These are phyloP conservation scores for Phellopilus nigrolimitatus DNA, from an alignment of 1,284 basidiomycete genomes.

Conservation along the genomic window DNA sequence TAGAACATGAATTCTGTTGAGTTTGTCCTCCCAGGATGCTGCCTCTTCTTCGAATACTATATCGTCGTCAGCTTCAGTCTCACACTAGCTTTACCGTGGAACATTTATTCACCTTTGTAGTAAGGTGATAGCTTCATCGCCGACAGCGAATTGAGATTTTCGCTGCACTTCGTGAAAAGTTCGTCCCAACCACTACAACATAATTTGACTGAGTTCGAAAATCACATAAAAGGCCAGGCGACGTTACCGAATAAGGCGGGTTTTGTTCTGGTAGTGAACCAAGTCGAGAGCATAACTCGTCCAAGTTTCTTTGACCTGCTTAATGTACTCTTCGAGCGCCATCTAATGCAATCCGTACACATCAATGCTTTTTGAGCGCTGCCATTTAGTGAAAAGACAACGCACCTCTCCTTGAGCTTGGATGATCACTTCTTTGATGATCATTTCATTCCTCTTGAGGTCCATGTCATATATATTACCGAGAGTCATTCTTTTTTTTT, in stretches of 20 bases:
- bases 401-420: conserved; percentile 99
- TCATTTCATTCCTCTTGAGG: conserved; percentile 84
- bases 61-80: conserved; percentile 10
- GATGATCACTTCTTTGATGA: conserved; percentile 92
- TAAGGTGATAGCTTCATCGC: conserved; percentile 98
- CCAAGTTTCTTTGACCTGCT: conserved; percentile 96
- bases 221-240: neutral
- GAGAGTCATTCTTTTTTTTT: conserved; percentile 81
- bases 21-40: conserved; percentile 89
- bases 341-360: too few relatives aligned
- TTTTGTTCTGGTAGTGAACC: conserved; percentile 99
- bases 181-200: conserved; percentile 91
- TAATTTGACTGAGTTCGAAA: neutral
- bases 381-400: neutral
- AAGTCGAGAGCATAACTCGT: conserved; percentile 93
- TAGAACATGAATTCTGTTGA: conserved; percentile 91
- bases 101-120: conserved; percentile 71
- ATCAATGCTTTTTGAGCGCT: too few relatives aligned
- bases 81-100: neutral
- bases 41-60: conserved; percentile 93
- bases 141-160: conserved; percentile 92
- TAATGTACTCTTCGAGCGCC: conserved; percentile 92
- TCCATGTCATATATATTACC: conserved; percentile 98
- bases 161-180: conserved; percentile 92
- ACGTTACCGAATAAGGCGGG: conserved; percentile 82